Evolutionary conservation across 106 monocot species (phyloP).

Genomic region (Allium sativum): DNA sequence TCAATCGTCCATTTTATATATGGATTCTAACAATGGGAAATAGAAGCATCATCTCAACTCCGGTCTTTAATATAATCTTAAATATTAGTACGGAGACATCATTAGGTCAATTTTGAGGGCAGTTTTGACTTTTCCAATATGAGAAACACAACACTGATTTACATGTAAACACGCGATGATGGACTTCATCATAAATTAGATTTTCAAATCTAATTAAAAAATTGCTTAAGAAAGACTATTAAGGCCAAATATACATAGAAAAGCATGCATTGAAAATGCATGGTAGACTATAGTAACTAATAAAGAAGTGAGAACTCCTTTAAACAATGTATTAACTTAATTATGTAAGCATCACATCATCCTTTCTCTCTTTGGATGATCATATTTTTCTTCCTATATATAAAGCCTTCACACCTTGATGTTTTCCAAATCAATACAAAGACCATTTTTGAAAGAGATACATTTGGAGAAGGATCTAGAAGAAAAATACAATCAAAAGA

Average conservation of each 20-base stretch:
- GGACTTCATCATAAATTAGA: slow-evolving; percentile 22
- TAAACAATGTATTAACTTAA: background rate
- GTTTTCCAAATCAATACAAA: background rate
- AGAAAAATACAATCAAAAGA: slow-evolving; percentile 11
- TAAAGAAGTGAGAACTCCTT: background rate
- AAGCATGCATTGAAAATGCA: background rate
- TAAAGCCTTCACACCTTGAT: slow-evolving; percentile 22
- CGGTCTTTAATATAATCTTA: background rate
- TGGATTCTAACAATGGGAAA: background rate
- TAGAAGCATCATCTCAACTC: background rate
- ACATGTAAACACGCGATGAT: slow-evolving; percentile 7
- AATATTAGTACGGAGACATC: background rate
- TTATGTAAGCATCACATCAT: slow-evolving; percentile 20
- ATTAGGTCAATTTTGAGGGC: background rate
- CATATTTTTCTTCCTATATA: slow-evolving; percentile 18
- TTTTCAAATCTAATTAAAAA: slow-evolving; percentile 20
- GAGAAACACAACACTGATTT: background rate
- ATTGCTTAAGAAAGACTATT: background rate
- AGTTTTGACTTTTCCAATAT: background rate
- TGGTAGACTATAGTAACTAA: background rate
- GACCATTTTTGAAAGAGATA: no score
- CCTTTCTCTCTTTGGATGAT: slow-evolving; percentile 8
- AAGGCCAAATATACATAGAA: background rate
- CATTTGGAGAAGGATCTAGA: background rate
- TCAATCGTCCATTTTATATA: background rate